Percentiles rank a stretch among this genome's conserved stretches.
Conservation (phyloP, 1,284 basidiomycete species). For the Wallemia mellicola region DNA sequence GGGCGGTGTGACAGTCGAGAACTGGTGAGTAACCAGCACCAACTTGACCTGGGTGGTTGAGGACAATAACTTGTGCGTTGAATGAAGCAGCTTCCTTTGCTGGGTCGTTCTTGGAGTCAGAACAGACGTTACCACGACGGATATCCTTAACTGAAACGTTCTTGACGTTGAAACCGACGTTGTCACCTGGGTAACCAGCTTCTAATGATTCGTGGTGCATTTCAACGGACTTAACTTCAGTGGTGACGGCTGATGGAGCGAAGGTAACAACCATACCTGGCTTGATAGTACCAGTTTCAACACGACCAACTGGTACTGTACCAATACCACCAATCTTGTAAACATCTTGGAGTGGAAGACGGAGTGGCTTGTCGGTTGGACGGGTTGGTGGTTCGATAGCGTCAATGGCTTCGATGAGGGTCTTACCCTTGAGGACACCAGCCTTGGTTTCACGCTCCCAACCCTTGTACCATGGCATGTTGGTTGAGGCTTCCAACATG, state of each 20-base stretch:
- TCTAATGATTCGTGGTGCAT: conserved; percentile 99
- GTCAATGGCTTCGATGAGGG: conserved; percentile 96
- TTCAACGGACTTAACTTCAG: conserved; percentile 99
- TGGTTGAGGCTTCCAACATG: conserved; percentile 93
- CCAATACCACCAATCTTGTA: conserved; percentile 99
- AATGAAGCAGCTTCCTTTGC: conserved; percentile 97
- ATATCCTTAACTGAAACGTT: conserved; percentile 99
- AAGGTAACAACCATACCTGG: conserved; percentile 52
- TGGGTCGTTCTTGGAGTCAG: conserved; percentile 99
- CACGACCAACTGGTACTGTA: conserved; percentile 98
- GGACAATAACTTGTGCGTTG: conserved; percentile 99
- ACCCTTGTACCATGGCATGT: conserved; percentile 99
- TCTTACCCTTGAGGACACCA: conserved; percentile 85
- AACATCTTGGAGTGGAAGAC: conserved; percentile 99
- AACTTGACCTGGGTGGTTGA: conserved; percentile 99
- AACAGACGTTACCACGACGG: conserved; percentile 94
- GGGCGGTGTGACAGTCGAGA: conserved; percentile 98
- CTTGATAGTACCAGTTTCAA: conserved; percentile 99
- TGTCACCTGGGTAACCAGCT: conserved; percentile 90
- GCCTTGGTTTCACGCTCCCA: conserved; percentile 88
- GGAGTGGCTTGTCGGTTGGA: conserved; percentile 97
- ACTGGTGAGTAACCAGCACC: conserved; percentile 92
- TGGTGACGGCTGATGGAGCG: conserved; percentile 89
- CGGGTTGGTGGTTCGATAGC: conserved; percentile 91
- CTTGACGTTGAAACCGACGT: conserved; percentile 97